phyloP scores from a whole-genome alignment of 768 basidiomycete genomes.

The Suillus paluster region DNA sequence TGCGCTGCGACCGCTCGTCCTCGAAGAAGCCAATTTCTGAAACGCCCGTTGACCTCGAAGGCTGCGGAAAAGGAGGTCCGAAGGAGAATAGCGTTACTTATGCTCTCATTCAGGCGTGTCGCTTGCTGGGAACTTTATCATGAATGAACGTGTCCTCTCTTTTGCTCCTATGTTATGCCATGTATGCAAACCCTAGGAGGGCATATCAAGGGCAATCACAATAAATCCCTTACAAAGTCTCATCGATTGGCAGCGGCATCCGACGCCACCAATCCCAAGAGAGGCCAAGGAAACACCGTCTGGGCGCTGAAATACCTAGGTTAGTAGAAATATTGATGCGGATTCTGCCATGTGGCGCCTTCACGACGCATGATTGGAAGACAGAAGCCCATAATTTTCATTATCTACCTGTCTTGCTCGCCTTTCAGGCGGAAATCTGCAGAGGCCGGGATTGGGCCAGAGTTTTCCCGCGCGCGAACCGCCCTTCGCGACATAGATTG shows the following conservation, averaged over 20 bases:
- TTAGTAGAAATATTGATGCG: neutral
- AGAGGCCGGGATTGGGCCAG: neutral
- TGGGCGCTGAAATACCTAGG: neutral
- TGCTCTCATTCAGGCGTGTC: neutral
- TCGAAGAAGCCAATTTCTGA: neutral
- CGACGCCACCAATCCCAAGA: slow-evolving; percentile 3
- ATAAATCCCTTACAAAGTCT: neutral
- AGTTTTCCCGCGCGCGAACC: slow-evolving; percentile 8
- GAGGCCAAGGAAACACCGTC: neutral
- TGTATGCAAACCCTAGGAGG: neutral
- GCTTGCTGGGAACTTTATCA: neutral
- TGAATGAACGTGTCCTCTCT: neutral
- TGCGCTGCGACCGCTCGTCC: neutral
- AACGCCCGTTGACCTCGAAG: neutral
- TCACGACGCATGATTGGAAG: slow-evolving; percentile 4
- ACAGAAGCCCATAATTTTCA: neutral
- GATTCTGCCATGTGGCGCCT: neutral
- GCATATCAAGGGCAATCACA: slow-evolving; percentile 7
- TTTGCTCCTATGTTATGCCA: neutral
- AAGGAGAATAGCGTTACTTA: neutral
- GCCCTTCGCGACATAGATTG: slow-evolving; percentile 5
- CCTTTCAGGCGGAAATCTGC: neutral
- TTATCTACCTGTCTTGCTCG: neutral
- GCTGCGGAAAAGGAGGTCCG: neutral
- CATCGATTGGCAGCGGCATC: neutral